Evolutionary conservation across 2,329 filamentous ascomycete species (phyloP), one percentile per base, ranked within the genome.

Genomic region (Dryadomyces quercus-mongolicae): DNA sequence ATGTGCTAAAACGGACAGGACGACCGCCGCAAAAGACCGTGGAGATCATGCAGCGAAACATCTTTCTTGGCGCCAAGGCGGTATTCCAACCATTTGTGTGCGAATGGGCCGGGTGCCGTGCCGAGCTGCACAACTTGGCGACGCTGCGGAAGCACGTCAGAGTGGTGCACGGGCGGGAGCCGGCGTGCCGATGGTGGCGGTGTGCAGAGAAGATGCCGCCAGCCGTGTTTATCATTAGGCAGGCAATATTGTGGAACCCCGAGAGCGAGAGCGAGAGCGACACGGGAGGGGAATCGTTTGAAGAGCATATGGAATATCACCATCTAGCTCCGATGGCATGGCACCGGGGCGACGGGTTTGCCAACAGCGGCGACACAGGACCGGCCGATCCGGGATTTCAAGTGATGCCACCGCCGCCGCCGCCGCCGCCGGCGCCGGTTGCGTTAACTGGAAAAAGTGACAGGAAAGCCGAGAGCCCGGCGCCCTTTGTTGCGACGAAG

Each of bases 111-210:
- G 69, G 69, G 0, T 85, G 81, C 61, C 72, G 70, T 34, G 81
- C 81, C 3, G 77, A 83, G 65, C 68, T 85, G 48, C 79, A 83
- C 51, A 85, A 85, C 60, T 65, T 82, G 55, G 76, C 77, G 13
- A 84, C 80, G 10, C 64, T 85, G 44, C 70, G 75, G 22, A 69
- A 67, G 54, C 81, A 85, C 58, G 65, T 84, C 15, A 62, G 66
- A 18, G 60, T 71, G 15, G 70, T 82, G 2, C 81, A 85, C 62
- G 68, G 54, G 5, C 57, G 58, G 16, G 54, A 45, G 31, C 2
- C 3, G 18, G 56, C 59, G 42, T 74, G 69, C 52, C 63, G 60
- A 43, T 78, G 74, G 73, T 64, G 64, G 6, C 66, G 63, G 20
- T 80, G 75, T 59, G 64, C 60, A 12, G 52, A 47, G 45, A 56